These are phyloP conservation scores for Lotmaria passim DNA, from an alignment of 208 protist genomes.

Conservation along the genomic window DNA sequence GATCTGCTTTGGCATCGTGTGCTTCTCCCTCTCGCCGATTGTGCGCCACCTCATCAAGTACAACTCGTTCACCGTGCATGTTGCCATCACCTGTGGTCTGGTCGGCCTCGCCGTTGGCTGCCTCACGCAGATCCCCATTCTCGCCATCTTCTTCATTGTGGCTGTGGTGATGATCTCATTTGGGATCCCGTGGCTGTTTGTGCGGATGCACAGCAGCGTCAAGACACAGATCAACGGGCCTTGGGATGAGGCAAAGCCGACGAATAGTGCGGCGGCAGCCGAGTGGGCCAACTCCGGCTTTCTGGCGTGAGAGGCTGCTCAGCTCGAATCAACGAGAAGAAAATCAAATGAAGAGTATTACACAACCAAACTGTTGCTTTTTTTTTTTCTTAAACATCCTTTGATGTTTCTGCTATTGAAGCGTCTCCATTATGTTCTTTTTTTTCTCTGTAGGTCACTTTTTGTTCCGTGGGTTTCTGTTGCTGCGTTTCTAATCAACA, in stretches of 20 bases:
- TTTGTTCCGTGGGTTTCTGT: no score
- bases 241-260: constrained; percentile 93
- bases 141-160: constrained; percentile 66
- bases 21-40: constrained; percentile 86
- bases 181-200: constrained; percentile 83
- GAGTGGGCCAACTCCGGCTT: constrained; percentile 91
- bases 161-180: constrained; percentile 63
- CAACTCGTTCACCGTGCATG: constrained; percentile 65
- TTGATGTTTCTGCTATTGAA: no score
- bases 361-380: no score
- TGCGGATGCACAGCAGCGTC: constrained; percentile 69
- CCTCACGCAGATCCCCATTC: constrained; percentile 59
- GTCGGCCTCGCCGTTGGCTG: constrained; percentile 60
- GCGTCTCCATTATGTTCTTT: no score
- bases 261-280: constrained; percentile 90
- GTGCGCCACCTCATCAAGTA: constrained; percentile 70
- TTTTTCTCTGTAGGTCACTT: no score
- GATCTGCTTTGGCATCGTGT: constrained; percentile 85
- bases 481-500: no score
- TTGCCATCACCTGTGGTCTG: constrained; percentile 67
- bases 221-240: constrained; percentile 92
- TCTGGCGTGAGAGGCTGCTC: constrained; percentile 49
- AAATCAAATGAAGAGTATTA: no score
- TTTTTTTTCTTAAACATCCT: constrained; percentile 17
- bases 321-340: no score